These are phyloP conservation scores for Venturia asperata DNA, from an alignment of 2,329 filamentous ascomycete species.

Conservation along the genomic window DNA sequence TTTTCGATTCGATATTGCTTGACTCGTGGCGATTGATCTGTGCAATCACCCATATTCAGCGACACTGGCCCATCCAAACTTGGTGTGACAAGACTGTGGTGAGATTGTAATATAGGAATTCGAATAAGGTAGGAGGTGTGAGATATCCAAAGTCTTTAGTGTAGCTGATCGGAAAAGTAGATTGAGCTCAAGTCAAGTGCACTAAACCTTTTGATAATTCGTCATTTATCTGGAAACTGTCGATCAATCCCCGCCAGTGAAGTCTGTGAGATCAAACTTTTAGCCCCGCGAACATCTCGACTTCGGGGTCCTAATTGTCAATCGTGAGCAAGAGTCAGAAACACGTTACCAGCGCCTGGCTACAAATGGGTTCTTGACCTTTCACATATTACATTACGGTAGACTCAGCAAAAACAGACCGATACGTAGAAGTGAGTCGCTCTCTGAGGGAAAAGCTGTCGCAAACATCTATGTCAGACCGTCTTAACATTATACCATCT, in stretches of 20 bases:
- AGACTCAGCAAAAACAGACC: too few relatives aligned
- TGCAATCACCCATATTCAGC: too few relatives aligned
- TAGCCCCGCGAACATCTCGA: background rate
- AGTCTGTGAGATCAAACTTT: background rate
- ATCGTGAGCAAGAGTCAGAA: background rate
- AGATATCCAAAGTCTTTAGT: too few relatives aligned
- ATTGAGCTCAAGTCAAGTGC: background rate
- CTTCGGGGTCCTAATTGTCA: too few relatives aligned
- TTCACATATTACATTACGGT: too few relatives aligned
- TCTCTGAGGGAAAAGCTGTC: background rate
- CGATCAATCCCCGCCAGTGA: background rate
- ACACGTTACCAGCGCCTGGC: background rate
- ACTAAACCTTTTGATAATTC: too few relatives aligned
- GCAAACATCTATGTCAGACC: background rate
- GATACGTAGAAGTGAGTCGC: background rate
- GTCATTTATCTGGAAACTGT: background rate
- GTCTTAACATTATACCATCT: background rate
- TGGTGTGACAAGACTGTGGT: too few relatives aligned
- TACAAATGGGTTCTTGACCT: background rate
- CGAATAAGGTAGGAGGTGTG: too few relatives aligned
- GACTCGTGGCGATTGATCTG: too few relatives aligned
- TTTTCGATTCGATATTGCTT: too few relatives aligned
- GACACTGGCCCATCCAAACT: too few relatives aligned
- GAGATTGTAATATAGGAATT: too few relatives aligned
- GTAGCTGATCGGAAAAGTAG: background rate